Conservation (phyloP, 1,139 yeast genomes). For the Blastobotrys buckinghamii region DNA sequence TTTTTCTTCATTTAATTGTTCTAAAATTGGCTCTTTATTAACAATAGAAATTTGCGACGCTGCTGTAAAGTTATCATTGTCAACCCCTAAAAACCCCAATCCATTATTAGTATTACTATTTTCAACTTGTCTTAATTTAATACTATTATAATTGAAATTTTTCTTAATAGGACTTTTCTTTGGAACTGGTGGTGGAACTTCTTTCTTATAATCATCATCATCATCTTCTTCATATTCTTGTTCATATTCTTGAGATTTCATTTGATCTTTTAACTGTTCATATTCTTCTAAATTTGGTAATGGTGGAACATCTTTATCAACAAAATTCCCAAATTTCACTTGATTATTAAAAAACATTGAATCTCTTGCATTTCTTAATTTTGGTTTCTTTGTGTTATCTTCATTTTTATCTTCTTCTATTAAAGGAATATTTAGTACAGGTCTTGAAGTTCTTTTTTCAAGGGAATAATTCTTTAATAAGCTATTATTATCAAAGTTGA, state of each 20-base stretch:
- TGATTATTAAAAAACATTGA: not conserved
- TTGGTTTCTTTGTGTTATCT: not conserved
- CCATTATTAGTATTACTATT: not conserved
- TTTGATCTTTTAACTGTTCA: not conserved
- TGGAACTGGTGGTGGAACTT: not conserved
- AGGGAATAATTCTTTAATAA: not conserved
- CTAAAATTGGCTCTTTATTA: constrained; percentile 1
- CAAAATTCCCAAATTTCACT: not conserved
- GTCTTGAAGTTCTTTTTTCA: not conserved
- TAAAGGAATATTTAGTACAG: not conserved
- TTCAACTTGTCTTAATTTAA: not conserved
- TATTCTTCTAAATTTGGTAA: not conserved
- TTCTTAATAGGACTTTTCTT: not conserved
- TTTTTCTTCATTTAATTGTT: constrained; percentile 1
- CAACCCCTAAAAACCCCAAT: not conserved
- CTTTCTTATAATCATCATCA: no score
- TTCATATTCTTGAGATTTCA: not conserved
- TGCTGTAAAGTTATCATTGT: constrained; percentile 4
- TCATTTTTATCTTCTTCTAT: not conserved
- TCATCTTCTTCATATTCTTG: no score
- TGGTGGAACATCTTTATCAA: constrained; percentile 1
- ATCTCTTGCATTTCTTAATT: constrained; percentile 3
- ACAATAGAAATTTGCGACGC: no score
- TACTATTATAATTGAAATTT: not conserved
- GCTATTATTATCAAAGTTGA: not conserved